Evolutionary conservation across 768 basidiomycete genomes (phyloP), one percentile per base, ranked within the genome.

Genomic region (Pleurotus giganteus): DNA sequence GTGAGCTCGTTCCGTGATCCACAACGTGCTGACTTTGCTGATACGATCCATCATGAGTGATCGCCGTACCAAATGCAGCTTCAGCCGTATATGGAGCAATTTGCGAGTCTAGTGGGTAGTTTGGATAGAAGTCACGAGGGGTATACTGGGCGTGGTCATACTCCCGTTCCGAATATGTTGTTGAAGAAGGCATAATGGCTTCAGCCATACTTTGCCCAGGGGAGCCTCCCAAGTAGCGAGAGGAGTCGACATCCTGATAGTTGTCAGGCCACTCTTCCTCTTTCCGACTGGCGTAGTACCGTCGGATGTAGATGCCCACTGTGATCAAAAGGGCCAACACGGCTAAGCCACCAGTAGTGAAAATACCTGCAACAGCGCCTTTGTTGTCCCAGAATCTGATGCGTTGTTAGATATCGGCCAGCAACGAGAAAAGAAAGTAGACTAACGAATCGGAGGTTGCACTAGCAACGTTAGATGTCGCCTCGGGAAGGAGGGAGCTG

Each of bases 301-400:
- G 56, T 29, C 56, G 13, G 24, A 54, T 44, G 15, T 53, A 52
- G 19, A 58, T 21, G 29, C 56, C 26, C 13, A 59, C 37, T n/a
- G 53, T 21, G 15, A 70, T 59, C 46, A 77, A 26, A 17, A 66
- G 58, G 17, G 66, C 71, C 39, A 74, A 11, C 17, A 57, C 66
- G 6, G 75, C 55, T 2, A 81, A 58, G 45, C 72, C 75, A 50
- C 73, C 68, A 54, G 71, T 66, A 36, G 73, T 68, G 56, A 80
- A 81, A 0, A 72, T 74, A 36, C 72, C 76, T 0, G 74, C 80
- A 17, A 79, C 75, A 0, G 76, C 80, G 31, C 70, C 74, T 47
- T 71, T 76, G 58, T 77, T 73, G 43, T 69, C 58, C 59, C 78
- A 73, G 70, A 81, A 81, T 55, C 80, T 80, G 51, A 21, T 4